Evolutionary conservation across 176 grass and related monocot genomes (phyloP), one percentile per base, ranked within the genome.

Genomic region (Guadua angustifolia): DNA sequence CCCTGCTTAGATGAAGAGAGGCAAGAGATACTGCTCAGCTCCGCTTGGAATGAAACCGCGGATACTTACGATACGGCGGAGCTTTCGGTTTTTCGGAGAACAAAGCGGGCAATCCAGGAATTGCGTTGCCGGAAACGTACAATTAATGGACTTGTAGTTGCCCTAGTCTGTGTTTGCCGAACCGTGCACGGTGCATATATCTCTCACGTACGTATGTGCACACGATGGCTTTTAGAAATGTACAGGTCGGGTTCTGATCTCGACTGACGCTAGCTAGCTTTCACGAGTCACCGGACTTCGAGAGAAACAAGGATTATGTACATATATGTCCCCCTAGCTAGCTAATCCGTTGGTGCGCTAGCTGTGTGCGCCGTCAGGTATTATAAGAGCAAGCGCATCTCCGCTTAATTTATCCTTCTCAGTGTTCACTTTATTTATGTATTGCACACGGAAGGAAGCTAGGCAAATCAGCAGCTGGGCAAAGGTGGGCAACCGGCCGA

Each of bases 121-220:
- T 6, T 6, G 25, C 26, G 24, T 3, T 22, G 17, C 68, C 59
- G 56, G 69, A 46, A 68, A 38, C 47, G 46, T 86, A 59, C 15
- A 58, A 16, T 81, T 35, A 64, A 49, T 80, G 45, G 77, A 32
- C 57, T 45, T 73, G 44, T 45, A 44, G 24, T 86, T 11, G 42
- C 24, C 24, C 6, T 19, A 15, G 50, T 50, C 39, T 19, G 21
- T 8, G 15, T 26, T 32, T 29, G 63, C 72, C 68, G 79, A 82
- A 77, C 17, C 79, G 86, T 82, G 86, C 85, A 68, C 69, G 38
- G 21, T 6, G 17, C 18, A 12, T n/a, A n/a, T n/a, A n/a, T 16
- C 25, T 43, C 17, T 16, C 7, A 3, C 66, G 38, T 6, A 15
- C 10, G 40, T 56, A 69, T 56, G 66, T 9, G 15, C 26, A 3